phyloP scores from a whole-genome alignment of 768 basidiomycete species.

The Kwoniella dejecticola region DNA sequence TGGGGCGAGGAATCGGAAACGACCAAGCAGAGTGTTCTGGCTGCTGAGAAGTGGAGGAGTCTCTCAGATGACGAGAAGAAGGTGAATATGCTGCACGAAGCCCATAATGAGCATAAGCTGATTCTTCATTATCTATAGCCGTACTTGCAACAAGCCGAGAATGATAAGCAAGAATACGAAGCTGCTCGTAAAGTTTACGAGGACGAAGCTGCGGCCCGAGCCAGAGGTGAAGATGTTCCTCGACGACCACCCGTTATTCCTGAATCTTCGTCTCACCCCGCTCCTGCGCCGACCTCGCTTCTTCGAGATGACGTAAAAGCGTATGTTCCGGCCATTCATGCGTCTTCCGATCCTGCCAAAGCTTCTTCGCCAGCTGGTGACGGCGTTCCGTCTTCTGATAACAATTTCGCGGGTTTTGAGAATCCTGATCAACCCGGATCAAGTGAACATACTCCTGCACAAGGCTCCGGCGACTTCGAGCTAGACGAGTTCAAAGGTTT shows the following conservation, averaged over 20 bases:
- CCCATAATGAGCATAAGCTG: too few relatives aligned
- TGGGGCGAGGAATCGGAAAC: constrained; percentile 91
- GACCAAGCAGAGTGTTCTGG: constrained; percentile 89
- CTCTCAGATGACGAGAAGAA: constrained; percentile 93
- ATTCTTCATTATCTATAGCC: constrained; percentile 61
- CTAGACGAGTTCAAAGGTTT: constrained; percentile 36
- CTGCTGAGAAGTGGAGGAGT: constrained; percentile 87
- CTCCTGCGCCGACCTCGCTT: not conserved
- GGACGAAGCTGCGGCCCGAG: constrained; percentile 59
- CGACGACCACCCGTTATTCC: constrained; percentile 71
- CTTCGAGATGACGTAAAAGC: constrained; percentile 1
- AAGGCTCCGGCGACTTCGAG: constrained; percentile 5
- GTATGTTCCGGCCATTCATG: constrained; percentile 8
- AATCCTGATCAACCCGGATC: constrained; percentile 16
- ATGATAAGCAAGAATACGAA: constrained; percentile 93
- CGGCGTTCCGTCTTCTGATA: constrained; percentile 13
- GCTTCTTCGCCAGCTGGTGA: constrained; percentile 15
- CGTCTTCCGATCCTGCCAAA: constrained; percentile 12
- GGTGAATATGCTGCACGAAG: too few relatives aligned
- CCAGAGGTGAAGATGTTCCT: constrained; percentile 59
- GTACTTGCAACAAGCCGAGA: constrained; percentile 88
- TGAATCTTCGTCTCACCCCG: constrained; percentile 6
- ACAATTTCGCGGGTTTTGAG: constrained; percentile 20
- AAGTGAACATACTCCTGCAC: constrained; percentile 14
- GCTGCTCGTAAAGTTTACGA: constrained; percentile 82